Conservation (phyloP, 306 rosid species). For the Rosa rugosa region DNA sequence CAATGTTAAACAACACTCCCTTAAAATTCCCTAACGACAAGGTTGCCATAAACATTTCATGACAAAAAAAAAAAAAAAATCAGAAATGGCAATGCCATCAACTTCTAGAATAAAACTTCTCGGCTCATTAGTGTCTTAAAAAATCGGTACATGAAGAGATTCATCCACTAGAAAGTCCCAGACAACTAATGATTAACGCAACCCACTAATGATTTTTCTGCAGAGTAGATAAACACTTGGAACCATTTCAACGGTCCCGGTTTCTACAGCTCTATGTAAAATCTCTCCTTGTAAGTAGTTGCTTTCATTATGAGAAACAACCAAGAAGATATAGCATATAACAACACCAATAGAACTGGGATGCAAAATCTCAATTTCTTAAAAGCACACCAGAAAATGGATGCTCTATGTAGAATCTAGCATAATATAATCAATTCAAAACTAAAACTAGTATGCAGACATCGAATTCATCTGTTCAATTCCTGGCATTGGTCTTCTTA, state of each 20-base stretch:
- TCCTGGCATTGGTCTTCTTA: background rate
- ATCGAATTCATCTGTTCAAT: background rate
- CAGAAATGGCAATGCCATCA: background rate
- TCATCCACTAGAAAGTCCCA: background rate
- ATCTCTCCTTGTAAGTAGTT: background rate
- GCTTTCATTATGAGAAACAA: background rate
- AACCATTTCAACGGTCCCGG: background rate
- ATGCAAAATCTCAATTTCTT: background rate
- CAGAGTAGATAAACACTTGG: background rate
- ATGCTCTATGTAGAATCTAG: background rate
- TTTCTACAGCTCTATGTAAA: background rate
- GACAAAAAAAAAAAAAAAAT: background rate
- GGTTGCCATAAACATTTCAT: background rate
- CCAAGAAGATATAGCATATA: background rate
- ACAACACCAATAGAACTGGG: background rate
- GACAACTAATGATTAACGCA: background rate
- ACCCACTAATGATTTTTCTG: background rate
- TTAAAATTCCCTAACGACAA: no score
- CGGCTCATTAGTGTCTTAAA: background rate
- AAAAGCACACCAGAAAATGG: background rate
- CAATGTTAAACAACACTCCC: background rate
- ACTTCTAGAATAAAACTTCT: background rate
- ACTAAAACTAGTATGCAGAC: background rate
- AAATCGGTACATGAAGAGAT: background rate
- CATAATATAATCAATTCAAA: background rate